Percentiles rank a stretch among this genome's conserved stretches.
Evolutionary conservation across 768 basidiomycete genomes (phyloP).

Genomic region (Leccinum variicolor): DNA sequence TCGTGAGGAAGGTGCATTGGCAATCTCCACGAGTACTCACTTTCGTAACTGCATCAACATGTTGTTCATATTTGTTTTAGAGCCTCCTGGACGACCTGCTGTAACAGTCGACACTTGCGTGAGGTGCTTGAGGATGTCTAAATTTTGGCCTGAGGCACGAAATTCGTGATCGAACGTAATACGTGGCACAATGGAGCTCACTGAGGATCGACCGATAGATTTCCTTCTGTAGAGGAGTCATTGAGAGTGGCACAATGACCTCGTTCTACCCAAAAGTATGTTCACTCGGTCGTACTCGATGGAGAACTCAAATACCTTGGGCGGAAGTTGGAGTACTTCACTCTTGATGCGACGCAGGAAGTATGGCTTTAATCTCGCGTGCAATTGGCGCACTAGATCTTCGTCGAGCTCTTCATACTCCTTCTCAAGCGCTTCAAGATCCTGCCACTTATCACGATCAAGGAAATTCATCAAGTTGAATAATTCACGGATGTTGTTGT

Average conservation of each 20-base stretch:
- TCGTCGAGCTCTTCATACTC: slow-evolving; percentile 77
- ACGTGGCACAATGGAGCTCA: slow-evolving; percentile 27
- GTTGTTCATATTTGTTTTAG: slow-evolving; percentile 69
- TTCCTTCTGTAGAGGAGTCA: slow-evolving; percentile 83
- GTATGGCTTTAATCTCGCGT: slow-evolving; percentile 77
- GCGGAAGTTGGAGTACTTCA: slow-evolving; percentile 87
- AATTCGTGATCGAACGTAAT: slow-evolving; percentile 7
- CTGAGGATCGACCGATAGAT: slow-evolving; percentile 85
- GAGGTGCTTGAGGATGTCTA: slow-evolving; percentile 61
- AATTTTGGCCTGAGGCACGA: slow-evolving; percentile 57
- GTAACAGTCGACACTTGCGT: slow-evolving; percentile 41
- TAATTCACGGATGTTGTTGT: slow-evolving; percentile 95
- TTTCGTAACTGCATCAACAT: slow-evolving; percentile 86
- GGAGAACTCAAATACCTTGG: slow-evolving; percentile 56
- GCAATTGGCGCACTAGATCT: slow-evolving; percentile 76
- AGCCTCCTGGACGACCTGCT: slow-evolving; percentile 25
- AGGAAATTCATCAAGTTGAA: slow-evolving; percentile 98
- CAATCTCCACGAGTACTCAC: slow-evolving; percentile 38
- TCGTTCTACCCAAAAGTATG: slow-evolving; percentile 56
- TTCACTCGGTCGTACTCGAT: neutral
- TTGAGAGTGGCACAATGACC: slow-evolving; percentile 87
- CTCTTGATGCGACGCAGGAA: slow-evolving; percentile 93
- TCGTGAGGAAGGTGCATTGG: neutral
- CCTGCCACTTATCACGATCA: slow-evolving; percentile 69
- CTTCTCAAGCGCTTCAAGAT: slow-evolving; percentile 70